Base-by-base conservation (phyloP, 176 grass and related monocot genomes). In the Musa acuminata region DNA sequence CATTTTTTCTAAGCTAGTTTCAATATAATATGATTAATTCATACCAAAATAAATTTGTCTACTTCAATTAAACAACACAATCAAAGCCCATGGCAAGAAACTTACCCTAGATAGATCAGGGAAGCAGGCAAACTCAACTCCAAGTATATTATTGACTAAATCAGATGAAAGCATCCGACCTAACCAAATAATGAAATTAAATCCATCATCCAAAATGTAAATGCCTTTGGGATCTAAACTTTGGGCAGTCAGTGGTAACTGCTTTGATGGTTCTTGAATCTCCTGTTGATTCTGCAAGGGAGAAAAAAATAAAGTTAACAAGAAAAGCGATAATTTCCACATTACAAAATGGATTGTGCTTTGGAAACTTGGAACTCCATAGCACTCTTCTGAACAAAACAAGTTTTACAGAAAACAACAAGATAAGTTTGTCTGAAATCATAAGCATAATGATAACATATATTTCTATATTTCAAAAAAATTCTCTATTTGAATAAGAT, bases 131-230 rank as follows among this genome's bases (percentile, higher is more conserved):
- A 91, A 52, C 55, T 79, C 85, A 25, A 78, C 66, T 84, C 91
- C 95, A 77, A 99, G 78, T 85, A 99, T 79, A 72, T 72, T 80
- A 67, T 79, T 94, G 63, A 87, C 72, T 8, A 91, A 49, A 83
- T 91, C 91, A 79, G 95, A 82, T 48, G 84, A 76, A 9, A 84
- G 71, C 86, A 87, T 95, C 77, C 96, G 91, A 60, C 91, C 91
- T 63, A 99, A 91, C 91, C 88, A 99, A 58, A 95, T 72, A 78
- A 89, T 71, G 73, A 99, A 91, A 67, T 52, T 89, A 77, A 99
- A 89, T 11, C 96, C 96, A 77, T 99, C 89, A 70, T 91, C 87
- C 83, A 91, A 92, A 72, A 95, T 81, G 67, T 91, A 99, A n/a
- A 91, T 55, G 62, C 88, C 96, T 81, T 83, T 86, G 64, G 86